Evolutionary conservation across 768 basidiomycete species (phyloP).

Genomic region (Mycena olivaceomarginata): DNA sequence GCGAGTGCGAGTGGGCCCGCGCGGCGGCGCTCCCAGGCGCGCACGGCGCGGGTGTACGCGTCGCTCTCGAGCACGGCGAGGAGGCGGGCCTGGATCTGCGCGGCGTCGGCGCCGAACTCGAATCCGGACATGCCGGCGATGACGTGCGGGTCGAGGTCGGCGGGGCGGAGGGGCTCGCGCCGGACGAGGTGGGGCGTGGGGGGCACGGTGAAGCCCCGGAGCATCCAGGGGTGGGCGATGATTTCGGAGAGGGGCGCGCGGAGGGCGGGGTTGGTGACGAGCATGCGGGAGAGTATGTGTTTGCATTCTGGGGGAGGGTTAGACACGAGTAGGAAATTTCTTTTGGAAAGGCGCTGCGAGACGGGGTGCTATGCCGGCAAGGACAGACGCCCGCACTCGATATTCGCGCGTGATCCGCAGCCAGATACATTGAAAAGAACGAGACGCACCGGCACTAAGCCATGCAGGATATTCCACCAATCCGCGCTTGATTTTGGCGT

Average conservation of each 20-base stretch:
- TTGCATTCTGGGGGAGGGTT: constrained; percentile 87
- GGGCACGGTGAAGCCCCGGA: constrained; percentile 87
- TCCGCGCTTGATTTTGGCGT: constrained; percentile 99
- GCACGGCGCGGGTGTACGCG: constrained; percentile 81
- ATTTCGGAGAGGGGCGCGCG: constrained; percentile 92
- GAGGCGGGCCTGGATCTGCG: constrained; percentile 88
- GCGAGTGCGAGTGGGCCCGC: constrained; percentile 71
- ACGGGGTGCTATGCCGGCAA: too few relatives aligned
- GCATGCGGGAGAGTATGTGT: constrained; percentile 93
- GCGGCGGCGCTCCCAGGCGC: constrained; percentile 87
- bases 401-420: too few relatives aligned
- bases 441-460: constrained; percentile 90
- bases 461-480: constrained; percentile 98
- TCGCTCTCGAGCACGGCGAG: constrained; percentile 86
- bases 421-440: not conserved
- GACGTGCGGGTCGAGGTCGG: constrained; percentile 92
- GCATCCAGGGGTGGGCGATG: constrained; percentile 93
- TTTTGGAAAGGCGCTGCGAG: too few relatives aligned
- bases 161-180: constrained; percentile 91
- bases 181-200: constrained; percentile 91
- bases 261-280: constrained; percentile 93
- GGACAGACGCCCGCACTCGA: too few relatives aligned
- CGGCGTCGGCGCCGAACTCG: constrained; percentile 90
- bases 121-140: constrained; percentile 96
- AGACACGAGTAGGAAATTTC: not conserved